phyloP scores from a whole-genome alignment of 2,329 filamentous ascomycete genomes.

The Aspergillus sp. region DNA sequence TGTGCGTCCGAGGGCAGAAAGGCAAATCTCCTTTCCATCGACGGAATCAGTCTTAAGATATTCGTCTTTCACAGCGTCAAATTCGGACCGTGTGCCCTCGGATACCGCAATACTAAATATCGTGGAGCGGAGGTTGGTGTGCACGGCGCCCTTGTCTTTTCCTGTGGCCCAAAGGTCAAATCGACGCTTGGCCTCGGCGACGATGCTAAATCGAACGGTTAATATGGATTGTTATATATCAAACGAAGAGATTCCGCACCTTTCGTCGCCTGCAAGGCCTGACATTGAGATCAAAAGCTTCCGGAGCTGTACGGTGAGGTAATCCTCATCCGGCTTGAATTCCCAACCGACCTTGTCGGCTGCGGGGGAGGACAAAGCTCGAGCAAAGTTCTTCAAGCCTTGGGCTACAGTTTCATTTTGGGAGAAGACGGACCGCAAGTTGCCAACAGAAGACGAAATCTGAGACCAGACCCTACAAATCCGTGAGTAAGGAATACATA shows the following conservation, averaged over 20 bases:
- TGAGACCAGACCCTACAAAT: conserved; percentile 74
- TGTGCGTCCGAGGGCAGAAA: conserved; percentile 75
- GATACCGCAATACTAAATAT: conserved; percentile 81
- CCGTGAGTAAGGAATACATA: conserved; percentile 24
- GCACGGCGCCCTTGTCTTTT: conserved; percentile 69
- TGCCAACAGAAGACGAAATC: conserved; percentile 74
- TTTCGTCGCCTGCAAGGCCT: conserved; percentile 74
- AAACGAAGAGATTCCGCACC: conserved; percentile 48
- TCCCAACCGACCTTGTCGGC: conserved; percentile 86
- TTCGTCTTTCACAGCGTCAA: conserved; percentile 78
- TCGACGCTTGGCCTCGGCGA: conserved; percentile 73
- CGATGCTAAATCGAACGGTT: conserved; percentile 54
- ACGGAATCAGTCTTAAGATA: conserved; percentile 82
- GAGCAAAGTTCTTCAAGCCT: conserved; percentile 76
- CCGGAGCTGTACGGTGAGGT: conserved; percentile 79
- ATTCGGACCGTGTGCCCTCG: conserved; percentile 71
- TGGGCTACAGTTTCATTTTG: conserved; percentile 72
- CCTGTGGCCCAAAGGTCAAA: conserved; percentile 79
- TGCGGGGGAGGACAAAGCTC: conserved; percentile 75
- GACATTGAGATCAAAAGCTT: conserved; percentile 79
- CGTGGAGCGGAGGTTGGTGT: conserved; percentile 78
- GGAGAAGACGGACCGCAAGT: conserved; percentile 83
- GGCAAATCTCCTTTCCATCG: conserved; percentile 86
- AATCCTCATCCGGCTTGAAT: conserved; percentile 76
- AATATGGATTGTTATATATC: neutral